Evolutionary conservation across 305 asterid genomes (phyloP).

Genomic region (Euphrasia arctica): DNA sequence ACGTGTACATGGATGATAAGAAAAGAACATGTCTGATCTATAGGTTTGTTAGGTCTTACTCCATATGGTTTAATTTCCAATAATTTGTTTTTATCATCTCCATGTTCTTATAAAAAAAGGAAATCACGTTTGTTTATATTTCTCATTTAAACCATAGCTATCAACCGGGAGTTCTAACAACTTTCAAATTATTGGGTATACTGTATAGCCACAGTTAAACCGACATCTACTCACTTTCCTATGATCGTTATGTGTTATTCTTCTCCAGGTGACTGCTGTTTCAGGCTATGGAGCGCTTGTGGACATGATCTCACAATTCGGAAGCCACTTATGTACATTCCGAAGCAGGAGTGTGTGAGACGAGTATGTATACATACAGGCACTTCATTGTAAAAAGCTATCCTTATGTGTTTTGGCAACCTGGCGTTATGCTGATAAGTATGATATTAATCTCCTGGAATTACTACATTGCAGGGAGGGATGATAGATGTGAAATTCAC

Average conservation of each 20-base stretch:
- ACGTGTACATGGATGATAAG: background rate
- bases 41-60: background rate
- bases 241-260: background rate
- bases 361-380: background rate
- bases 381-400: background rate
- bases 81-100: no score
- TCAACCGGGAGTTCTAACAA: no score
- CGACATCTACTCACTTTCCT: background rate
- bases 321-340: constrained; percentile 86
- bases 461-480: background rate
- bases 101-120: background rate
- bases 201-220: background rate
- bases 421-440: background rate
- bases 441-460: background rate
- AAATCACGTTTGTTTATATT: background rate
- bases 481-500: no score
- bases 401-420: background rate
- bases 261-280: constrained; percentile 63
- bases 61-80: no score
- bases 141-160: no score
- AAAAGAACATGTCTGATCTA: background rate
- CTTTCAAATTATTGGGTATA: background rate
- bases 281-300: constrained; percentile 90
- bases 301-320: constrained; percentile 79
- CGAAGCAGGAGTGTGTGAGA: constrained; percentile 48